Evolutionary conservation across 2,329 filamentous ascomycete species (phyloP).

Genomic region (Grosmannia serpens): DNA sequence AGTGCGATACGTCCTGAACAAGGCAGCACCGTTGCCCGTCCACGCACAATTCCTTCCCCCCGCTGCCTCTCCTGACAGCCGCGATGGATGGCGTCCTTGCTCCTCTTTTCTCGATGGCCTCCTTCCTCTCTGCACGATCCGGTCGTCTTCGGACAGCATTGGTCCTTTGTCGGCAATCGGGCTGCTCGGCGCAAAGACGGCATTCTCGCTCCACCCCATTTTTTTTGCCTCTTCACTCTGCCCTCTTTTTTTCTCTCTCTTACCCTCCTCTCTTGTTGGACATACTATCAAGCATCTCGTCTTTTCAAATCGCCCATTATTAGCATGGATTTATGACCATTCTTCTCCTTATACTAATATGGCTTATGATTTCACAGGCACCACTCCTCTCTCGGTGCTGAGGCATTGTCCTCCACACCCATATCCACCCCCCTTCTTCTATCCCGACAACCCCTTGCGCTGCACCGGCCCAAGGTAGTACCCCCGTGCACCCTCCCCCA

Average conservation of each 20-base stretch:
- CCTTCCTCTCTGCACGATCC: neutral
- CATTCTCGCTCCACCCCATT: neutral
- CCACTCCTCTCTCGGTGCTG: neutral
- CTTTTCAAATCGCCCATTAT: constrained; percentile 1
- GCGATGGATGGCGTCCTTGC: neutral
- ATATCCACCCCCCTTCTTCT: neutral
- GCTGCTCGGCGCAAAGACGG: neutral
- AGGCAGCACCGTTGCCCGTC: neutral
- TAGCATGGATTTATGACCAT: constrained; percentile 2
- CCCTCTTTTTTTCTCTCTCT: neutral
- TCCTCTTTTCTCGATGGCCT: neutral
- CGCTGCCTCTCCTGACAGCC: neutral
- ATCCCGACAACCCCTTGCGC: neutral
- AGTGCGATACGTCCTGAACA: neutral
- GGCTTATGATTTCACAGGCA: constrained; percentile 7
- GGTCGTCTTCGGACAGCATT: too few relatives aligned
- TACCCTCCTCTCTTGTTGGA: neutral
- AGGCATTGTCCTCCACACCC: neutral
- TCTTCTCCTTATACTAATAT: constrained; percentile 11
- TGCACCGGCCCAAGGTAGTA: constrained; percentile 5
- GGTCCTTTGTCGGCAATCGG: neutral
- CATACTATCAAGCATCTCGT: neutral
- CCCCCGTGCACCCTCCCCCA: constrained; percentile 4
- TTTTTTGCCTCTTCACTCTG: neutral
- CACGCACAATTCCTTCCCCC: neutral